These are phyloP conservation scores for Pseudogymnoascus pannorum DNA, from an alignment of 2,329 filamentous ascomycete genomes.

Conservation along the genomic window DNA sequence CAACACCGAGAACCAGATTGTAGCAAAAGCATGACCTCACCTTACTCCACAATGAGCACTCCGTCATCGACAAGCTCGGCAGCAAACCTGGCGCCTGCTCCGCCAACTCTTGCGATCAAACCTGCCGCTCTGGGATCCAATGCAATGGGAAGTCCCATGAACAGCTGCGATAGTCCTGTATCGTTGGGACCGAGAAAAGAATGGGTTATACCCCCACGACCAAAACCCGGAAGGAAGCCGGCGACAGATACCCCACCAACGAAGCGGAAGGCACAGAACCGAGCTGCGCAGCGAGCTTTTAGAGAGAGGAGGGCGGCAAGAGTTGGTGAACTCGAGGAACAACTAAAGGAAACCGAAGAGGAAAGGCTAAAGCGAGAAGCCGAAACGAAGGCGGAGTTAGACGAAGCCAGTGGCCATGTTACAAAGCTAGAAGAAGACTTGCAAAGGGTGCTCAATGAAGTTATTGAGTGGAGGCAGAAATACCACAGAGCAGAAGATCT, in stretches of 20 bases:
- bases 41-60: slow-evolving; percentile 24
- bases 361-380: slow-evolving; percentile 49
- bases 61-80: slow-evolving; percentile 34
- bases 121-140: slow-evolving; percentile 29
- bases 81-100: slow-evolving; percentile 26
- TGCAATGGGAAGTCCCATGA: slow-evolving; percentile 17
- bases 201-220: slow-evolving; percentile 78
- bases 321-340: slow-evolving; percentile 67
- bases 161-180: slow-evolving; percentile 34
- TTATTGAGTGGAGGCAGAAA: slow-evolving; percentile 28
- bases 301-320: slow-evolving; percentile 78
- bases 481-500: slow-evolving; percentile 29
- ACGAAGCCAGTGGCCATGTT: slow-evolving; percentile 39
- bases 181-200: slow-evolving; percentile 65
- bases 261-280: slow-evolving; percentile 90
- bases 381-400: slow-evolving; percentile 36
- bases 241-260: slow-evolving; percentile 88
- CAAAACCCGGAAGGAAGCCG: slow-evolving; percentile 88
- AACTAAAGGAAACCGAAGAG: slow-evolving; percentile 54
- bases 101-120: slow-evolving; percentile 31
- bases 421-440: slow-evolving; percentile 56
- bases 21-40: slow-evolving; percentile 11
- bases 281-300: slow-evolving; percentile 85
- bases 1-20: background rate
- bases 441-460: slow-evolving; percentile 47